phyloP scores from a whole-genome alignment of 352 stramenopile genomes.

The Elongisporangium undulatum region DNA sequence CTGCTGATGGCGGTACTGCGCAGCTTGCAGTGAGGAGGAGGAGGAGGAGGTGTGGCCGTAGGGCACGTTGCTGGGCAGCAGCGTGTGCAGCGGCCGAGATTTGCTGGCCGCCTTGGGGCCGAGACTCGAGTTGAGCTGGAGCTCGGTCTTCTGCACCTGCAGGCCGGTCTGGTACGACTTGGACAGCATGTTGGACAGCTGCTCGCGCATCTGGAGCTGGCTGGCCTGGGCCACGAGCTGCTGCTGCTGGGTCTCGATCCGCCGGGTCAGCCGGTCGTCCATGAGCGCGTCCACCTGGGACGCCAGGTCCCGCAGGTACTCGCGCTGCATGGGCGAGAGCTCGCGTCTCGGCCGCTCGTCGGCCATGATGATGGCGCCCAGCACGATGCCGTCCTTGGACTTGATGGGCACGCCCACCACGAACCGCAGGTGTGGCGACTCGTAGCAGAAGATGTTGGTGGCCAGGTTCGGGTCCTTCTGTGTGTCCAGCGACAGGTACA shows the following conservation, averaged over 20 bases:
- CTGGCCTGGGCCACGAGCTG: conserved; percentile 8
- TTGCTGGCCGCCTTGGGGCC: background rate
- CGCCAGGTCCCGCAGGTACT: conserved; percentile 30
- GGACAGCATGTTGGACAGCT: conserved; percentile 40
- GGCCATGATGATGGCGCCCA: conserved; percentile 54
- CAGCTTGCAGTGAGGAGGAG: conserved; percentile 2
- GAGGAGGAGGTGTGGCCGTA: conserved; percentile 15
- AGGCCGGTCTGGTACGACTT: conserved; percentile 47
- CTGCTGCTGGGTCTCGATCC: conserved; percentile 21
- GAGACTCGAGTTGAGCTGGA: background rate
- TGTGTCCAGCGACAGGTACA: conserved; percentile 43
- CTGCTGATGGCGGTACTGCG: background rate
- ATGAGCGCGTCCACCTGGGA: conserved; percentile 43
- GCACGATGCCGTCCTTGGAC: conserved; percentile 37
- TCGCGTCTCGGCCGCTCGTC: conserved; percentile 31
- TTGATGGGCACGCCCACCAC: conserved; percentile 48
- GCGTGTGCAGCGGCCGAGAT: background rate
- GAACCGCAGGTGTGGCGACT: conserved; percentile 48
- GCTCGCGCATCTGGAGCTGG: conserved; percentile 30
- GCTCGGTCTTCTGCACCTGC: conserved; percentile 46
- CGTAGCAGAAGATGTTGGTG: conserved; percentile 52
- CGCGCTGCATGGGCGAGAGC: conserved; percentile 23
- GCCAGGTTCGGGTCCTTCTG: conserved; percentile 31
- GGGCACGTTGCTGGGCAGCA: background rate
- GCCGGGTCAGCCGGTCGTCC: conserved; percentile 34